Evolutionary conservation across 169 alveolate genomes (phyloP).

Genomic region (Perkinsus marinus): DNA sequence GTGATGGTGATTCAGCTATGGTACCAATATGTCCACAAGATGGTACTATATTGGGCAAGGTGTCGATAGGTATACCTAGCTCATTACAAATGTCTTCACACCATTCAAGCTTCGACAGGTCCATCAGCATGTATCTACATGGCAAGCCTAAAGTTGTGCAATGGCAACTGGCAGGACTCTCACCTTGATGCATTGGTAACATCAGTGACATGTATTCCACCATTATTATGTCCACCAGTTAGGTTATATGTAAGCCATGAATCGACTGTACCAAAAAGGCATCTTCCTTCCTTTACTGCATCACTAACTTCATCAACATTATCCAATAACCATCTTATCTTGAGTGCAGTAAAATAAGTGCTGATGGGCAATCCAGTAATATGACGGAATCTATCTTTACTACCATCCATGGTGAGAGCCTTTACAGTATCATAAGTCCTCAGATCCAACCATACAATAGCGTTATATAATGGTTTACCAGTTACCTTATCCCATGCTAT

Average conservation of each 20-base stretch:
- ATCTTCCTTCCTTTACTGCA: neutral
- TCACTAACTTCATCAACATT: neutral
- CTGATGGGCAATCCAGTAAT: slow-evolving; percentile 73
- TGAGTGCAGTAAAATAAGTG: slow-evolving; percentile 64
- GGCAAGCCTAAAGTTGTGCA: neutral
- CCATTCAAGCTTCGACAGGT: slow-evolving; percentile 63
- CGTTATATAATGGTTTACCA: slow-evolving; percentile 69
- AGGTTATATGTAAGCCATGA: slow-evolving; percentile 59
- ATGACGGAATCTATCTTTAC: slow-evolving; percentile 43
- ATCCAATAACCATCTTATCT: slow-evolving; percentile 7
- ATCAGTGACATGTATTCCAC: slow-evolving; percentile 49
- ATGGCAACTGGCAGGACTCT: neutral
- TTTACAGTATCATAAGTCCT: slow-evolving; percentile 58
- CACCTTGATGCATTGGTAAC: slow-evolving; percentile 78
- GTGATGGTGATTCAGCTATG: neutral
- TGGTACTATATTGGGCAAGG: neutral
- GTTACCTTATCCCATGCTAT: slow-evolving; percentile 57
- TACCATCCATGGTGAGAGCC: slow-evolving; percentile 23
- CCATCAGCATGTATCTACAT: slow-evolving; percentile 44
- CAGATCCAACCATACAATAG: slow-evolving; percentile 83
- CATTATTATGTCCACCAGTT: neutral
- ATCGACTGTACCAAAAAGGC: slow-evolving; percentile 2
- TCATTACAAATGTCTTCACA: slow-evolving; percentile 52
- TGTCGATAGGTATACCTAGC: slow-evolving; percentile 22
- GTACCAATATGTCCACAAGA: neutral